These are phyloP conservation scores for Zygotorulaspora danielsina DNA, from an alignment of 805 yeast genomes.

Conservation along the genomic window DNA sequence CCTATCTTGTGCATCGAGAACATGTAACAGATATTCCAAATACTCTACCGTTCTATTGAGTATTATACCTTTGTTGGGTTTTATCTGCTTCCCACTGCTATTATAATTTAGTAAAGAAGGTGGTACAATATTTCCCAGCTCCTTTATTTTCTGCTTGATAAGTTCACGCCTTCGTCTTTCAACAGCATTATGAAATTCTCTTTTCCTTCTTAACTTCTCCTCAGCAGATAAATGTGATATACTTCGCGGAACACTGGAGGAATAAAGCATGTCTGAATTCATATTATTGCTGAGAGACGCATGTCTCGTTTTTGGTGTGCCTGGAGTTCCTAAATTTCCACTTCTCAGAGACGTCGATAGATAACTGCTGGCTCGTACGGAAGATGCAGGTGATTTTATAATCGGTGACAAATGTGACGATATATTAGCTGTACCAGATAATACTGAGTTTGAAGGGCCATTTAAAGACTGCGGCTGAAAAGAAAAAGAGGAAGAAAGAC, in stretches of 20 bases:
- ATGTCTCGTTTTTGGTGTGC: conserved; percentile 32
- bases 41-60: conserved; percentile 77
- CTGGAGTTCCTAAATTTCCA: conserved; percentile 19
- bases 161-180: conserved; percentile 88
- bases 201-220: conserved; percentile 67
- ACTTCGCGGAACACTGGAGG: conserved; percentile 23
- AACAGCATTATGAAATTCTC: conserved; percentile 92
- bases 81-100: conserved; percentile 53
- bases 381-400: conserved; percentile 34
- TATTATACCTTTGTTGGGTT: conserved; percentile 79
- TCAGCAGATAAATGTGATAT: conserved; percentile 38
- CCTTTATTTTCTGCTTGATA: conserved; percentile 84
- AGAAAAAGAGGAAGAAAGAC: conserved; percentile 27
- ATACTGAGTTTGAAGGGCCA: conserved; percentile 10
- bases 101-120: conserved; percentile 56
- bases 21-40: conserved; percentile 59
- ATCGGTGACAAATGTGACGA: conserved; percentile 21
- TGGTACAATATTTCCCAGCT: conserved; percentile 76
- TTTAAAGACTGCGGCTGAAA: conserved; percentile 25
- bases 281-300: conserved; percentile 35
- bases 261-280: conserved; percentile 9
- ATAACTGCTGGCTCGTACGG: conserved; percentile 31
- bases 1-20: conserved; percentile 52
- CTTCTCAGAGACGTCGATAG: conserved; percentile 31
- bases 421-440: conserved; percentile 5